Conservation (phyloP, 495 filamentous ascomycete genomes). For the Penicillium parvum region DNA sequence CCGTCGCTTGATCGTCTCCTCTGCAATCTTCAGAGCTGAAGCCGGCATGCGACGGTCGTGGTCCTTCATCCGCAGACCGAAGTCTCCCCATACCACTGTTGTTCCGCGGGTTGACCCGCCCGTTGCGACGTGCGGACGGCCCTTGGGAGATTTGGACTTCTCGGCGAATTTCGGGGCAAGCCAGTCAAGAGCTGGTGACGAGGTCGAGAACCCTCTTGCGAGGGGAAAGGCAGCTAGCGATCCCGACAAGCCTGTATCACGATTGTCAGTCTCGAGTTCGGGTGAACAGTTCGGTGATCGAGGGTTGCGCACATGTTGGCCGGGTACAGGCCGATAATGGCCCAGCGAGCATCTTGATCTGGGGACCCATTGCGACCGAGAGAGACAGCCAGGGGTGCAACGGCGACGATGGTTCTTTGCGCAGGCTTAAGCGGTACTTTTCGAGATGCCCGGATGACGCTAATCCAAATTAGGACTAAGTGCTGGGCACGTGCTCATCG, state of each 20-base stretch:
- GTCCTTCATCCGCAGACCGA: conserved; percentile 88
- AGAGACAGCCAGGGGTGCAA: conserved; percentile 10
- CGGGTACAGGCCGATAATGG: conserved; percentile 35
- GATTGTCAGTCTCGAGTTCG: conserved; percentile 19
- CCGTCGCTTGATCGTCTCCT: conserved; percentile 84
- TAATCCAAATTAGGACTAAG: conserved; percentile 19
- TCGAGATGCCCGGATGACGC: conserved; percentile 24
- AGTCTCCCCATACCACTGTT: conserved; percentile 94
- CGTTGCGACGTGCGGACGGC: conserved; percentile 79
- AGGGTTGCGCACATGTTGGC: conserved; percentile 30
- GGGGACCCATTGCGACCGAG: conserved; percentile 32
- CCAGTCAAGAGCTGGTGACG: conserved; percentile 63
- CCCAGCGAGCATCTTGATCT: conserved; percentile 36
- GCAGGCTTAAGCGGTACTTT: conserved; percentile 25
- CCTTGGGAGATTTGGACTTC: conserved; percentile 83
- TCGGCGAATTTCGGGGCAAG: conserved; percentile 72
- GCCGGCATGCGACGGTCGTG: conserved; percentile 89
- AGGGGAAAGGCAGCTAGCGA: conserved; percentile 31
- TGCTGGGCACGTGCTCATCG: conserved; percentile 24
- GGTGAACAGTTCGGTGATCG: conserved; percentile 2
- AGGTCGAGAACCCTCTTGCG: conserved; percentile 69
- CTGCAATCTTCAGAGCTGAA: conserved; percentile 78
- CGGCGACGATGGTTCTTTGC: conserved; percentile 14
- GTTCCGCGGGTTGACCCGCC: conserved; percentile 89
- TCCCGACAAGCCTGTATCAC: conserved; percentile 27